A percentile compares a stretch with the other conserved stretches of the same genome.
Evolutionary conservation across 192 early-diverging fungal species (phyloP).

Genomic region (Entophlyctis luteolus): DNA sequence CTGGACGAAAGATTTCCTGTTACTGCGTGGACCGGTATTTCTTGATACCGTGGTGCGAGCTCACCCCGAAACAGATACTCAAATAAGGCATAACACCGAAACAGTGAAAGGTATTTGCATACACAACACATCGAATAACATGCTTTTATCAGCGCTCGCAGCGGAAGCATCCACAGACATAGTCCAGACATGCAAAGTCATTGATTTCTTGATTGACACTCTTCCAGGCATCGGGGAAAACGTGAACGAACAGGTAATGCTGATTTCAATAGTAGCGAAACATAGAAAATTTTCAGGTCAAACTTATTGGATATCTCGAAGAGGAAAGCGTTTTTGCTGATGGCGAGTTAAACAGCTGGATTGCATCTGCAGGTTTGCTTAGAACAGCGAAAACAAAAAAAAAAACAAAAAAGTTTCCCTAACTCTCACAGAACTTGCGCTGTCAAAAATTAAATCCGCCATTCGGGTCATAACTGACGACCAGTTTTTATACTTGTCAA

Average conservation of each 20-base stretch:
- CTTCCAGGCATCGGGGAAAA: constrained; percentile 34
- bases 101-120: neutral
- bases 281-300: constrained; percentile 14
- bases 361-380: constrained; percentile 20
- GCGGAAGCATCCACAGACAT: constrained; percentile 29
- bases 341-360: constrained; percentile 24
- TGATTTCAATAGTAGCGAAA: neutral
- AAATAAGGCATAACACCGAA: constrained; percentile 19
- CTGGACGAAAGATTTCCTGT: constrained; percentile 32
- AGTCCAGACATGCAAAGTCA: constrained; percentile 37
- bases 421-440: neutral
- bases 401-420: neutral
- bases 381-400: neutral
- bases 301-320: constrained; percentile 22
- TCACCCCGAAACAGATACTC: neutral
- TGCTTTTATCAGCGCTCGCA: constrained; percentile 25
- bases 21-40: constrained; percentile 39
- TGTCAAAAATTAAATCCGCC: neutral
- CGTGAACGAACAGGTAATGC: constrained; percentile 31
- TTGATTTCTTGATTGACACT: constrained; percentile 39
- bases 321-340: constrained; percentile 19
- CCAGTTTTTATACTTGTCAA: constrained; percentile 17
- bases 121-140: neutral
- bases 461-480: constrained; percentile 21
- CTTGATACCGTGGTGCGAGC: neutral